Percentiles rank a stretch among this genome's conserved stretches.
Conservation (phyloP, 1,139 yeast species). For the Suhomyces choctaworum region DNA sequence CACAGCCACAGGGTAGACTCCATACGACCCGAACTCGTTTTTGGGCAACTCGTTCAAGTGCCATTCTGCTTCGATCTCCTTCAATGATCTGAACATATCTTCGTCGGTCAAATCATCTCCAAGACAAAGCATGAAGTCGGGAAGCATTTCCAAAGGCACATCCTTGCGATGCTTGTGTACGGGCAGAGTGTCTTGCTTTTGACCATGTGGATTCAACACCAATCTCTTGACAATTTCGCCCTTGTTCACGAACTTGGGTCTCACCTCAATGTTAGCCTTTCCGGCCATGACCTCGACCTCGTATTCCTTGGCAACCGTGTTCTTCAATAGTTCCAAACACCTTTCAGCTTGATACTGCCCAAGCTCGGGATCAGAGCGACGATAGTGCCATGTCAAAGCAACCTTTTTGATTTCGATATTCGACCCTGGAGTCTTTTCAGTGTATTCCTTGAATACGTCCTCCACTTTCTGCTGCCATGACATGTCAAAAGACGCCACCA, state of each 20-base stretch:
- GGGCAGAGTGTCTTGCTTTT: slow-evolving; percentile 38
- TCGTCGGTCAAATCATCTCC: slow-evolving; percentile 98
- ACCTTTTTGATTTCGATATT: slow-evolving; percentile 85
- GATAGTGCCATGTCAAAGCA: slow-evolving; percentile 96
- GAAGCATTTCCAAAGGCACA: slow-evolving; percentile 51
- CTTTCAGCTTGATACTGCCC: slow-evolving; percentile 84
- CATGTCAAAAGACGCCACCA: slow-evolving; percentile 85
- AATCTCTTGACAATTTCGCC: slow-evolving; percentile 92
- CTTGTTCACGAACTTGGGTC: slow-evolving; percentile 91
- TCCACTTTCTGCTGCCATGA: slow-evolving; percentile 87
- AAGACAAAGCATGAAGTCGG: slow-evolving; percentile 83
- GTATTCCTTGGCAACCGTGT: slow-evolving; percentile 60
- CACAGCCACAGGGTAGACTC: slow-evolving; percentile 85
- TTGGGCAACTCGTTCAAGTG: slow-evolving; percentile 34
- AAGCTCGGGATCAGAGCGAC: slow-evolving; percentile 90
- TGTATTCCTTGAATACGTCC: slow-evolving; percentile 68
- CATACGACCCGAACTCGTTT: slow-evolving; percentile 53
- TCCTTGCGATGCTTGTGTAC: slow-evolving; percentile 27
- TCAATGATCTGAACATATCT: slow-evolving; percentile 86
- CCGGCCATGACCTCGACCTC: slow-evolving; percentile 97
- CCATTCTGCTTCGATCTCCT: slow-evolving; percentile 58
- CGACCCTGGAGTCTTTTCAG: slow-evolving; percentile 90
- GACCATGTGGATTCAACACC: slow-evolving; percentile 62
- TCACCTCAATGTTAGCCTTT: slow-evolving; percentile 93
- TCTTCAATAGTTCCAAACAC: slow-evolving; percentile 63